A percentile compares a stretch with the other conserved stretches of the same genome.
phyloP scores from a whole-genome alignment of 2,329 filamentous ascomycete species.

The Neurospora crassa region DNA sequence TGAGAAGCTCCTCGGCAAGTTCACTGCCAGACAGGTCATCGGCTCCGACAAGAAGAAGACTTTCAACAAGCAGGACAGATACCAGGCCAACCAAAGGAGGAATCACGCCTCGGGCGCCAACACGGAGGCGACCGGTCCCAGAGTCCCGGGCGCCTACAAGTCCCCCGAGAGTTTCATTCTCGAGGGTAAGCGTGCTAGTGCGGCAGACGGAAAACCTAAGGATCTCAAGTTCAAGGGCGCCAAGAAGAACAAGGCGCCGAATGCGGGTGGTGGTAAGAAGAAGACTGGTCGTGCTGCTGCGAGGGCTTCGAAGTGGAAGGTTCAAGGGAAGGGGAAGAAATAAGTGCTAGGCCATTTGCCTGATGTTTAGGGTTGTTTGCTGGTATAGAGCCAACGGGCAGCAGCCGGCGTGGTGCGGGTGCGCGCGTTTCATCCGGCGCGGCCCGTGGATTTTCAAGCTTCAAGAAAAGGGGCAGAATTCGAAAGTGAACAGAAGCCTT shows the following conservation, averaged over 20 bases:
- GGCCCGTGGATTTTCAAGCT: background rate
- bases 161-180: conserved; percentile 67
- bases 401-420: background rate
- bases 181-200: conserved; percentile 66
- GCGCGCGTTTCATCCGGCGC: background rate
- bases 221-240: conserved; percentile 47
- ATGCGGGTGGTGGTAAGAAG: conserved; percentile 22
- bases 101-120: conserved; percentile 16
- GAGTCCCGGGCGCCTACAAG: conserved; percentile 29
- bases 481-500: background rate
- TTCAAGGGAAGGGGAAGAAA: conserved; percentile 4
- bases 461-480: background rate
- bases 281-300: conserved; percentile 18
- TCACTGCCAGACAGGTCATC: conserved; percentile 42
- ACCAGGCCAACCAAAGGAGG: background rate
- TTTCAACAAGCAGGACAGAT: conserved; percentile 17
- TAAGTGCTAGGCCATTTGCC: background rate
- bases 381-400: background rate
- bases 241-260: conserved; percentile 31
- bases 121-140: conserved; percentile 3
- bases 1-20: conserved; percentile 61
- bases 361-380: background rate
- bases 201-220: conserved; percentile 53
- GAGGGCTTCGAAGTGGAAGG: conserved; percentile 15
- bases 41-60: conserved; percentile 25